Percentiles rank a stretch among this genome's conserved stretches.
Conservation (phyloP, 1,284 basidiomycete species). For the Takashimella koratensis region DNA sequence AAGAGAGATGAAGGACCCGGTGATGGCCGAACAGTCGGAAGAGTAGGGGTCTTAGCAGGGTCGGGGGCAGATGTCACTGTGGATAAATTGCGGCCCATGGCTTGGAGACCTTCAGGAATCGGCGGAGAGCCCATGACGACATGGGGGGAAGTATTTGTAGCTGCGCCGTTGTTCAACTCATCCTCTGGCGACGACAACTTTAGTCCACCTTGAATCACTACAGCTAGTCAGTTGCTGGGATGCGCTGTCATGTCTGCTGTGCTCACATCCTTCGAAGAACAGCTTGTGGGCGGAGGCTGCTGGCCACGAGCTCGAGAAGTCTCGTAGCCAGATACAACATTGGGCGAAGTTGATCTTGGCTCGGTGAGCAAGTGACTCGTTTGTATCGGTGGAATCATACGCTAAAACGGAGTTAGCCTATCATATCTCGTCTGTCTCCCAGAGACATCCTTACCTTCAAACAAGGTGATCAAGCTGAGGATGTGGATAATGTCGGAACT, state of each 20-base stretch:
- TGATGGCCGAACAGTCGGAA: background rate
- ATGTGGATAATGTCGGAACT: slow-evolving; percentile 44
- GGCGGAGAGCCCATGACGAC: slow-evolving; percentile 1
- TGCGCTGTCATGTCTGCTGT: too few species aligned
- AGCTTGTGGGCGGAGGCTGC: slow-evolving; percentile 41
- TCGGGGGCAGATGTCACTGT: background rate
- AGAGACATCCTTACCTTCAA: slow-evolving; percentile 40
- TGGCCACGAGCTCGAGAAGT: slow-evolving; percentile 40
- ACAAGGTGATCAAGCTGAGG: slow-evolving; percentile 38
- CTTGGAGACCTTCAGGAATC: slow-evolving; percentile 17
- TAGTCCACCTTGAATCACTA: slow-evolving; percentile 40
- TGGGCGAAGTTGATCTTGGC: slow-evolving; percentile 40
- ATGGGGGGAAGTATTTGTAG: background rate
- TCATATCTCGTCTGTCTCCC: too few species aligned
- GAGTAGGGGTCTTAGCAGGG: background rate
- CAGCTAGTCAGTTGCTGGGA: background rate
- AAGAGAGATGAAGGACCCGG: slow-evolving; percentile 16
- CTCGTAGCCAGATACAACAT: slow-evolving; percentile 44
- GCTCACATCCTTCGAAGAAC: slow-evolving; percentile 44
- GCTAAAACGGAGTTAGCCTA: slow-evolving; percentile 15
- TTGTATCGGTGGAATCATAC: slow-evolving; percentile 23
- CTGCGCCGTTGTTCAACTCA: background rate
- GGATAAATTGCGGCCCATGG: slow-evolving; percentile 21
- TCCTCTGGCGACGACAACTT: slow-evolving; percentile 14
- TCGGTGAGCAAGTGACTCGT: slow-evolving; percentile 20